Evolutionary conservation across 371 early-diverging fungal species (phyloP).

Genomic region (Zychaea mexicana): DNA sequence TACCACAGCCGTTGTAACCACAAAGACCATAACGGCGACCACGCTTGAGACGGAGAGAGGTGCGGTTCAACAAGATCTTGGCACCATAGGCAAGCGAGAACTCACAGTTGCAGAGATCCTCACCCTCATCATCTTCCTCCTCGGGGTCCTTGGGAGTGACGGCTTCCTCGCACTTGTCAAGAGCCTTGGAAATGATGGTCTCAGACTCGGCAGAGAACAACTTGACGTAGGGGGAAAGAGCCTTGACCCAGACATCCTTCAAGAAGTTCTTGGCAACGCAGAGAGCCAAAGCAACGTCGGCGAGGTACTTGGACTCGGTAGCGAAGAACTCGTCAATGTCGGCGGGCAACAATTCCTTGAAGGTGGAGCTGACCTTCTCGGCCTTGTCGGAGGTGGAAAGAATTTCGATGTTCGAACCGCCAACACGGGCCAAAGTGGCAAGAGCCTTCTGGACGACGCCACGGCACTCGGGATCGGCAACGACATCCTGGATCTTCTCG

Average conservation of each 20-base stretch:
- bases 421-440: constrained; percentile 44
- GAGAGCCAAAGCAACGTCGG: constrained; percentile 45
- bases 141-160: constrained; percentile 36
- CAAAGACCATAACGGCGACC: constrained; percentile 85
- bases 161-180: constrained; percentile 48
- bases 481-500: constrained; percentile 76
- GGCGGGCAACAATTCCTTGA: constrained; percentile 41
- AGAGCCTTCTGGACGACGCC: constrained; percentile 60
- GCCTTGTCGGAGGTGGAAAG: constrained; percentile 47
- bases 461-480: constrained; percentile 81
- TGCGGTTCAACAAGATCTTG: constrained; percentile 80
- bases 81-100: constrained; percentile 84
- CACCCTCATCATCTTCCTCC: constrained; percentile 71
- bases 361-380: constrained; percentile 41
- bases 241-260: constrained; percentile 32
- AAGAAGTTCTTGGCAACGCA: constrained; percentile 46
- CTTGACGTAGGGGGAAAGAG: constrained; percentile 59
- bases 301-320: constrained; percentile 43
- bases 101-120: constrained; percentile 79
- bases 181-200: constrained; percentile 16
- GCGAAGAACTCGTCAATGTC: constrained; percentile 28
- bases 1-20: constrained; percentile 89
- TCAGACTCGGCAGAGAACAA: constrained; percentile 48
- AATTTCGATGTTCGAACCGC: constrained; percentile 31
- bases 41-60: constrained; percentile 71